phyloP scores from a whole-genome alignment of 805 yeast genomes.

The Komagataella populi region DNA sequence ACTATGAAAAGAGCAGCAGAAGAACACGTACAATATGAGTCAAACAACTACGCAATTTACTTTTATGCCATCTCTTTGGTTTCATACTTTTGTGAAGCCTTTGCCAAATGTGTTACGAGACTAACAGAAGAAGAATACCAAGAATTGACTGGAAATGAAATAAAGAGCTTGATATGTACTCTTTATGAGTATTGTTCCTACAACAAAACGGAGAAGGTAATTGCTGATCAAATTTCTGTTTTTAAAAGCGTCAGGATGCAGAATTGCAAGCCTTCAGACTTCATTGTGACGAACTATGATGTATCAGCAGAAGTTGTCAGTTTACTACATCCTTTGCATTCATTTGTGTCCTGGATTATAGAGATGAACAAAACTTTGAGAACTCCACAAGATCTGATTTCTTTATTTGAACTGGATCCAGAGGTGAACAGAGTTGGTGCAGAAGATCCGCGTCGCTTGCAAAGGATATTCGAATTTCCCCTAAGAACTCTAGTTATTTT shows the following conservation, averaged over 20 bases:
- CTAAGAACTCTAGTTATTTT: slow-evolving; percentile 62
- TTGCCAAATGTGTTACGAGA: slow-evolving; percentile 30
- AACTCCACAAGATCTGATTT: slow-evolving; percentile 11
- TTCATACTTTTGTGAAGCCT: slow-evolving; percentile 42
- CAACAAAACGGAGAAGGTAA: not conserved
- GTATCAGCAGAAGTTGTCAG: slow-evolving; percentile 40
- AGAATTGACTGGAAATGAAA: not conserved
- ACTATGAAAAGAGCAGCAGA: slow-evolving; percentile 60
- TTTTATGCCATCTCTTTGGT: slow-evolving; percentile 60
- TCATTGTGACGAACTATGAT: slow-evolving; percentile 18
- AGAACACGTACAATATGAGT: slow-evolving; percentile 85
- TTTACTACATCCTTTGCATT: slow-evolving; percentile 70
- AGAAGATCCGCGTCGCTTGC: not conserved
- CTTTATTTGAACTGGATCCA: slow-evolving; percentile 5
- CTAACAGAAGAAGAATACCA: slow-evolving; percentile 1
- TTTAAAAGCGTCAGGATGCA: slow-evolving; percentile 1
- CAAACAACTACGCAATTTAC: slow-evolving; percentile 64
- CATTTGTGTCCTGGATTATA: slow-evolving; percentile 57
- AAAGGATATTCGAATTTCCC: slow-evolving; percentile 53
- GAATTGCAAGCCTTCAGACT: not conserved
- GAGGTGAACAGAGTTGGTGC: not conserved
- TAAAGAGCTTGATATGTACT: not conserved
- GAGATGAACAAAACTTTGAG: slow-evolving; percentile 29
- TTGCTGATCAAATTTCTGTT: slow-evolving; percentile 6
- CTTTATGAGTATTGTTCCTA: not conserved